These are phyloP conservation scores for Clavispora vitiphila DNA, from an alignment of 805 yeast species.

Conservation along the genomic window DNA sequence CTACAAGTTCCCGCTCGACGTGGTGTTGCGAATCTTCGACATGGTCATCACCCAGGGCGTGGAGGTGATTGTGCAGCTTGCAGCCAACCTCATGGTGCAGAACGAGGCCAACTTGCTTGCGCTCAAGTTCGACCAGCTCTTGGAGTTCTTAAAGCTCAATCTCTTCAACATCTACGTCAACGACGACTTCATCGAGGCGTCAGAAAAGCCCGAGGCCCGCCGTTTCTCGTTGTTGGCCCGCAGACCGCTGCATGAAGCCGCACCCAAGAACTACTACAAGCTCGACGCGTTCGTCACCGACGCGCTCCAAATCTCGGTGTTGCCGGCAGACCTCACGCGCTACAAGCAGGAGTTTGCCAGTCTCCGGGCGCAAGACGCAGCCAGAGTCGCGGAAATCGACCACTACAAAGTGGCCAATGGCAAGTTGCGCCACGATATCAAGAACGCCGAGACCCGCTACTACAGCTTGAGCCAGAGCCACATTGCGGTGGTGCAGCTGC, in stretches of 20 bases:
- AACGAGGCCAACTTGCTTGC: slow-evolving; percentile 56
- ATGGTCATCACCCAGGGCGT: slow-evolving; percentile 86
- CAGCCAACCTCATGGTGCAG: slow-evolving; percentile 70
- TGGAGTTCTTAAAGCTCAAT: slow-evolving; percentile 73
- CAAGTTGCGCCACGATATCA: slow-evolving; percentile 64
- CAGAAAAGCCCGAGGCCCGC: slow-evolving; percentile 8
- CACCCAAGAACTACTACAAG: slow-evolving; percentile 39
- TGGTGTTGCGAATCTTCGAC: slow-evolving; percentile 85
- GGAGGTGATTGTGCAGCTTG: slow-evolving; percentile 80
- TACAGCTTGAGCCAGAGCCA: slow-evolving; percentile 76
- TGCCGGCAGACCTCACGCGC: slow-evolving; percentile 67
- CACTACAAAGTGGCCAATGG: slow-evolving; percentile 61
- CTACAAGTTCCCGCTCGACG: slow-evolving; percentile 85
- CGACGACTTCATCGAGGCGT: slow-evolving; percentile 25
- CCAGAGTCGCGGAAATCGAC: slow-evolving; percentile 60
- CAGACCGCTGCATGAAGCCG: slow-evolving; percentile 14
- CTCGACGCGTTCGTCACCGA: slow-evolving; percentile 74
- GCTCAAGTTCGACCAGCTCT: slow-evolving; percentile 68
- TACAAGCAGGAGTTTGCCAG: slow-evolving; percentile 73
- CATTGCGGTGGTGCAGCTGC: slow-evolving; percentile 77
- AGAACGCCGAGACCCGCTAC: slow-evolving; percentile 65
- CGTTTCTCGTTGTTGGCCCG: slow-evolving; percentile 19
- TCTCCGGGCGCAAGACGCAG: slow-evolving; percentile 62
- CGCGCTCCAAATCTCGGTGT: slow-evolving; percentile 66
- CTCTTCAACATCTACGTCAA: slow-evolving; percentile 67